Conservation (phyloP, 1,284 basidiomycete species). For the Cryptococcus sp. region DNA sequence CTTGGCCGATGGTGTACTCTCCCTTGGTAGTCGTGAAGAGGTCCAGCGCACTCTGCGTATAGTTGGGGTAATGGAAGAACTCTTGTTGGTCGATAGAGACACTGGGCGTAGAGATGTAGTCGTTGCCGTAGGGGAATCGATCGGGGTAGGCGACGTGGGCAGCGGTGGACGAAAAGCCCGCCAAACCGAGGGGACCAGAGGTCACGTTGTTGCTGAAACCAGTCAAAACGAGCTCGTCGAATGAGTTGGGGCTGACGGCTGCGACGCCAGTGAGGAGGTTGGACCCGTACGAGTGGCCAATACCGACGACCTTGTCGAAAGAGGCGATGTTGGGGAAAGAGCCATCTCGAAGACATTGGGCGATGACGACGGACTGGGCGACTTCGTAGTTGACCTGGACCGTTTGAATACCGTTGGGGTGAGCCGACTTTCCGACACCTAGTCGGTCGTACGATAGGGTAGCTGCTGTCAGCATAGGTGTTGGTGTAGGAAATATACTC, state of each 20-base stretch:
- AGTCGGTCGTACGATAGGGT: conserved; percentile 25
- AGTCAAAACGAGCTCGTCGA: conserved; percentile 18
- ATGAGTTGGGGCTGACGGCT: conserved; percentile 11
- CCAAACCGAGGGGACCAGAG: conserved; percentile 8
- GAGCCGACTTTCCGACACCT: conserved; percentile 20
- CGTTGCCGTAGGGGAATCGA: conserved; percentile 8
- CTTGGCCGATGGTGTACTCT: conserved; percentile 27
- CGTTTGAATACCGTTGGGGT: conserved; percentile 20
- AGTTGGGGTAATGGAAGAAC: conserved; percentile 48
- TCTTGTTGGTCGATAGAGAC: conserved; percentile 37
- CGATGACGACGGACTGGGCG: conserved; percentile 17
- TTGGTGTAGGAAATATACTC: conserved; percentile 2
- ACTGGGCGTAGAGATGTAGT: conserved; percentile 24
- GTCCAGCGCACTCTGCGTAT: conserved; percentile 27
- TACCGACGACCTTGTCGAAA: conserved; percentile 16
- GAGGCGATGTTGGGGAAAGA: conserved; percentile 8
- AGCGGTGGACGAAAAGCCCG: conserved; percentile 11
- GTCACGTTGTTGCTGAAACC: conserved; percentile 20
- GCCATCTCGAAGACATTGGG: conserved; percentile 12
- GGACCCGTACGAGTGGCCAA: conserved; percentile 24
- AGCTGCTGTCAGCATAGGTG: too few species aligned
- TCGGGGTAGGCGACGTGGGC: conserved; percentile 13
- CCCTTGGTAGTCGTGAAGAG: conserved; percentile 40
- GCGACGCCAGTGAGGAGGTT: conserved; percentile 14
- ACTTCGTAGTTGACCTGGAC: conserved; percentile 22